Base-by-base conservation (phyloP, 2,329 filamentous ascomycete species). In the Hyphodiscus sp. region DNA sequence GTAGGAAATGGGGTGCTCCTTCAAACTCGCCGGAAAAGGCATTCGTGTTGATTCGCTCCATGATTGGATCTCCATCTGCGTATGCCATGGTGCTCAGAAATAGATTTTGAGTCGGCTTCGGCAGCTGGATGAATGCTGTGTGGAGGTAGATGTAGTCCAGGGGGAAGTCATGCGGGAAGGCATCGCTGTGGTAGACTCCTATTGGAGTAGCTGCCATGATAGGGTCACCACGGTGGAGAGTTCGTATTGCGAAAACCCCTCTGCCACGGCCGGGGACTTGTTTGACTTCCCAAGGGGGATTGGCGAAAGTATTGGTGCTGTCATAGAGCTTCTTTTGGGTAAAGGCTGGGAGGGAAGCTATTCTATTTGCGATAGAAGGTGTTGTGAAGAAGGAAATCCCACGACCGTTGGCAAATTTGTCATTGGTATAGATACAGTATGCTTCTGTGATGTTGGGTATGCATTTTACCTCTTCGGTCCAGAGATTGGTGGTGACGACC, bases 21-120 rank as follows among this genome's bases (percentile, higher is more conserved):
- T 62, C 59, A 57, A 65, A 62, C 3, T 62, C 58, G 8, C 62
- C 63, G 19, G 60, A 54, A 50, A 64, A 65, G 1, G 62, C 56
- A 58, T 65, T 65, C 7, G 61, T 64, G 47, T 66, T 64, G 11
- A 66, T 59, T 18, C 63, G 59, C 50, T 65, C 64, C 61, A 66
- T 65, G 23, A 64, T 52, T 5, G 52, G 50, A 53, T 66, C 58
- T 38, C 63, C 63, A 6, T 49, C 53, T 63, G 53, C 8, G 55
- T 50, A 7, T 41, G 57, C 59, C 46, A 56, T 61, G 2, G 52
- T 52, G 16, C 20, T 26, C 43, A 64, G 20, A n/a, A 66, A 55
- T 11, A 61, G 54, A 11, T 58, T 47, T 20, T 51, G 53, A 6
- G 58, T 61, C 16, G 41, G 29, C 20, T 57, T 53, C 1, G 64